Evolutionary conservation across 805 yeast species (phyloP).

Genomic region (Barnettozyma wickerhamii): DNA sequence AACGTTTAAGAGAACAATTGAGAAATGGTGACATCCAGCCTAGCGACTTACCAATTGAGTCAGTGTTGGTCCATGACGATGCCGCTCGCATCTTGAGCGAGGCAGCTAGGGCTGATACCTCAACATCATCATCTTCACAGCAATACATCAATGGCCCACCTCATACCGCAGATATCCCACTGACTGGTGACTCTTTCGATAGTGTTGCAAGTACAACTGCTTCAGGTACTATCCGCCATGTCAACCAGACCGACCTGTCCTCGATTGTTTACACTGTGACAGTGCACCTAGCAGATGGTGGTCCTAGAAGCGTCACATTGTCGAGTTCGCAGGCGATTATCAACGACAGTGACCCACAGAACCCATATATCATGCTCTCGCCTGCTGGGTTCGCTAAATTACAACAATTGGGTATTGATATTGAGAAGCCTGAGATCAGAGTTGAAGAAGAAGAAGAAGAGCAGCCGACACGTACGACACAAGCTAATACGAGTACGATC

Average conservation of each 20-base stretch:
- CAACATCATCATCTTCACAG: neutral
- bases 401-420: constrained; percentile 12
- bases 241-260: constrained; percentile 16
- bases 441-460: constrained; percentile 1
- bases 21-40: constrained; percentile 5
- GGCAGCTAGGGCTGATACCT: neutral
- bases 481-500: neutral
- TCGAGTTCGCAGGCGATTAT: constrained; percentile 24
- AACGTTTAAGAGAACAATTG: constrained; percentile 20
- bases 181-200: constrained; percentile 22
- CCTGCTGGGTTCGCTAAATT: constrained; percentile 25
- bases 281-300: constrained; percentile 12
- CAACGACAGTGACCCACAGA: constrained; percentile 20
- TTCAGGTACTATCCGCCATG: neutral
- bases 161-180: constrained; percentile 14
- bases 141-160: constrained; percentile 2
- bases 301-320: constrained; percentile 15
- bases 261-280: constrained; percentile 12
- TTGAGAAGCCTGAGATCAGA: constrained; percentile 17
- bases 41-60: neutral
- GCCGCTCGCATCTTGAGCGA: neutral
- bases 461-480: neutral
- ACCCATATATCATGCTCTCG: constrained; percentile 25
- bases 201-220: constrained; percentile 13
- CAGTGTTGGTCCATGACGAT: constrained; percentile 6